Conservation (phyloP, 2,329 filamentous ascomycete genomes). For the Colletotrichum musae region DNA sequence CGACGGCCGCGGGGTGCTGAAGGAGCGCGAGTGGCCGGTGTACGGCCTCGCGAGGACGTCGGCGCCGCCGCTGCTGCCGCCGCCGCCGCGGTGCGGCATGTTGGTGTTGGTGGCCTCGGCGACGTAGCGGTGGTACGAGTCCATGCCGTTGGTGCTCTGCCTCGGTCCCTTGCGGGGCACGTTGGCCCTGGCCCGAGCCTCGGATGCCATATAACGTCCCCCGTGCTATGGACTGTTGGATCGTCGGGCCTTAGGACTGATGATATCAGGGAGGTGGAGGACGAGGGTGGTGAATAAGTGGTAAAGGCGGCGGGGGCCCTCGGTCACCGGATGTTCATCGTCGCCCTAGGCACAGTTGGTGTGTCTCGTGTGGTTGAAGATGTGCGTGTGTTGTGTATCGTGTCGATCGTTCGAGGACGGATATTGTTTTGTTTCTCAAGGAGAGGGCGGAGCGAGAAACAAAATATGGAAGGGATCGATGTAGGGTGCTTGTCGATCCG, state of each 20-base stretch:
- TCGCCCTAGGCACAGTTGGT: conserved; percentile 4
- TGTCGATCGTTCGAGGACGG: no score
- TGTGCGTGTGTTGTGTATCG: no score
- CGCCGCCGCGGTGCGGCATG: conserved; percentile 19
- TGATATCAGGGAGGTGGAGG: conserved; percentile 2
- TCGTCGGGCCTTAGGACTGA: not conserved
- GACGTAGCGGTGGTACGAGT: conserved; percentile 42
- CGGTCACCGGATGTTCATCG: conserved; percentile 31
- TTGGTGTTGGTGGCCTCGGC: conserved; percentile 32
- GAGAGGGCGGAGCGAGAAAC: conserved; percentile 11
- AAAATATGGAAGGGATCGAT: not conserved
- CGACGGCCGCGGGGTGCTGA: conserved; percentile 38
- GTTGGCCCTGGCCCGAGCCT: conserved; percentile 41
- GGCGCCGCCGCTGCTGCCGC: conserved; percentile 21
- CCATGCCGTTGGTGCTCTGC: conserved; percentile 39
- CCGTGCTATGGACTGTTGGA: not conserved
- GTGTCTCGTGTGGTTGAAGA: no score
- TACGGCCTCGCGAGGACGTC: conserved; percentile 31
- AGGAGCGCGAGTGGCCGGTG: conserved; percentile 37
- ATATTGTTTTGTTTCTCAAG: conserved; percentile 26
- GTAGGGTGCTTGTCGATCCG: conserved; percentile 35
- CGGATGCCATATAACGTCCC: conserved; percentile 34
- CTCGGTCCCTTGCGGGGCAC: conserved; percentile 36
- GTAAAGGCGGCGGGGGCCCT: not conserved
- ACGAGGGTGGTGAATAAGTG: not conserved